Evolutionary conservation across 345 rosid species (phyloP).

Genomic region (Linum tenue): DNA sequence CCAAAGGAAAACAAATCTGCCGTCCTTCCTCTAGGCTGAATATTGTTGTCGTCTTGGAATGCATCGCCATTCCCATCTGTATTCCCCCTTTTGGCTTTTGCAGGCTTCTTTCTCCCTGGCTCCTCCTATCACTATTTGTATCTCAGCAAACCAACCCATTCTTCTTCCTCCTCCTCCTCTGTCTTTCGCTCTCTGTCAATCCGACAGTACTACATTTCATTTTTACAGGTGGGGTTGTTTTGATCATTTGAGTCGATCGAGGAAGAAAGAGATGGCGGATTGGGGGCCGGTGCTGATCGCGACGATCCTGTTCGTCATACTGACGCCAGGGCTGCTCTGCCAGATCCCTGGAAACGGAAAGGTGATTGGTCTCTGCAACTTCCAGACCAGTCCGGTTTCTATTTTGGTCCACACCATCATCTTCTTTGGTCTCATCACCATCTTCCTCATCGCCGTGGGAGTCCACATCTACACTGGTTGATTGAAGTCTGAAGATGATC

Average conservation of each 20-base stretch:
- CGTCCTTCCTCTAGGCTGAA: neutral
- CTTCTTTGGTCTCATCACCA: slow-evolving; percentile 5
- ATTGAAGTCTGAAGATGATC: too few species aligned
- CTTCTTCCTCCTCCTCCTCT: neutral
- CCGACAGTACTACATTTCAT: too few species aligned
- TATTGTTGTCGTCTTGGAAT: neutral
- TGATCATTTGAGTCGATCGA: neutral
- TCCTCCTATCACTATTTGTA: too few species aligned
- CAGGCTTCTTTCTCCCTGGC: neutral
- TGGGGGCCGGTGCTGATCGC: slow-evolving; percentile 2
- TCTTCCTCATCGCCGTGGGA: slow-evolving; percentile 2
- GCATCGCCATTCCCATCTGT: neutral
- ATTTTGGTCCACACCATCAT: neutral
- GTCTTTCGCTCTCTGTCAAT: too few species aligned
- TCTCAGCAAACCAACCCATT: neutral
- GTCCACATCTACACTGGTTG: slow-evolving; percentile 1
- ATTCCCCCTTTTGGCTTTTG: neutral
- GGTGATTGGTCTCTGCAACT: neutral
- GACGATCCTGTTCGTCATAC: neutral
- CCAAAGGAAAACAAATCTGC: neutral
- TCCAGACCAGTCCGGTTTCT: neutral
- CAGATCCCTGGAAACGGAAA: neutral
- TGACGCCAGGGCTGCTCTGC: slow-evolving; percentile 2
- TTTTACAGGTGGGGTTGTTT: neutral
- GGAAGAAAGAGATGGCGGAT: neutral